Base-by-base conservation (phyloP, 768 basidiomycete species). In the Xerocomus potaroensis region DNA sequence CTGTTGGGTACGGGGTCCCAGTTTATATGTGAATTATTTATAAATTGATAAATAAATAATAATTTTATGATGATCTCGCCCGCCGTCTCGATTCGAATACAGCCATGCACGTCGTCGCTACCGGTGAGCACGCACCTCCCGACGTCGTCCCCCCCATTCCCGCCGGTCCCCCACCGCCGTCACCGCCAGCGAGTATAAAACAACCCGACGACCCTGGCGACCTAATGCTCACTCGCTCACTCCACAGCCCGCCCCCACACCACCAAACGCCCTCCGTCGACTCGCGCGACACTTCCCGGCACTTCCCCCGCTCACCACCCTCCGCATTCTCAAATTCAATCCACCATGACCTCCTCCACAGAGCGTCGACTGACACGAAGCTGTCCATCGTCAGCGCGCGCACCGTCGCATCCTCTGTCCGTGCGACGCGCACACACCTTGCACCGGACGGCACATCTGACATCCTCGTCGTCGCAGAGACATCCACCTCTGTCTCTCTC, bases 161-260 rank as follows among this genome's bases (percentile, higher is more conserved):
- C 23, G 37, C 66, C 6, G 80, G 81, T n/a, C 81, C 80, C 8
- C 79, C 79, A 0, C 80, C 79, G 2, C 79, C 81, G 9, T 81
- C 75, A 0, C 74, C 74, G 1, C 75, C 74, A 9, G 72, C 73
- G 18, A 76, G 75, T 55, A 64, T 66, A 24, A 61, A 53, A 40
- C 57, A 56, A 8, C 43, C 27, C 21, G 54, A 57, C 35, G 60
- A 59, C 11, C 3, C 31, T 0, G 52, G 48, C 27, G 23, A 3
- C 14, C 21, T 38, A 15, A 21, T 21, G 6, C 15, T 8, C 37
- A 6, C 37, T 37, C 36, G 36, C n/a, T n/a, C n/a, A n/a, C n/a
- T n/a, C n/a, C n/a, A n/a, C 36, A 23, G 22, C 35, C 21, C 11
- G 12, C 35, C 35, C 14, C 21, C 37, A 16, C 23, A 26, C 22